Base-by-base conservation (phyloP, 768 basidiomycete species). In the Lactifluus echinatus region DNA sequence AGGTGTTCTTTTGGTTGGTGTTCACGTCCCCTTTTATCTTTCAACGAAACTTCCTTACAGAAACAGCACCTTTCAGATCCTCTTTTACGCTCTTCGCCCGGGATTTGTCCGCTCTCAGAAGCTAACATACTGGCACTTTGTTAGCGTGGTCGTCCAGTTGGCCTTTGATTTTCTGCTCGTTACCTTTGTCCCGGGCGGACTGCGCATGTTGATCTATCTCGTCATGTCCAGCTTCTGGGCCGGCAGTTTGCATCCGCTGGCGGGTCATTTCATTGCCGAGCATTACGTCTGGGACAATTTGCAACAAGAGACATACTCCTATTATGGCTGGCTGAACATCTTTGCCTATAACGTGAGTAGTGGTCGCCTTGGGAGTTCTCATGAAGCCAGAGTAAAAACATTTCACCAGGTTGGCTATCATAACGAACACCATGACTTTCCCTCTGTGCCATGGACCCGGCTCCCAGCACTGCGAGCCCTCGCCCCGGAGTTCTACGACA, bases 361-460 rank as follows among this genome's bases (percentile, higher is more conserved):
- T 39, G 24, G 17, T 0, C n/a, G 2, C 44, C 21, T 19, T 23
- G 12, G 17, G 28, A 33, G 15, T 28, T 48, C 50, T 21, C 56
- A 37, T 44, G 42, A 31, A 15, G 39, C 59, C 54, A 56, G 45
- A 64, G 12, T 45, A 55, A 28, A 24, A n/a, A n/a, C n/a, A n/a
- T 43, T 34, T 12, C 14, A 54, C 19, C 62, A 93, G 90, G 91
- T 97, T 63, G 96, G 96, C 37, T 98, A 97, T 68, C 96, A 99
- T 70, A 97, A 99, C 71, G 96, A 98, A 66, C 96, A 99, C 71
- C 96, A 99, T 72, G 96, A 99, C 72, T 98, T 99, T 72, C 94
- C 96, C 8, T 93, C 93, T 12, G 72, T 99, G 1, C 80, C 96
- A 1, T 99, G 96, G 96, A 97, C 94, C 17, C 83, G 89, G 23